These are phyloP conservation scores for Chenopodium album DNA, from an alignment of 148 eudicot genomes.

Conservation along the genomic window DNA sequence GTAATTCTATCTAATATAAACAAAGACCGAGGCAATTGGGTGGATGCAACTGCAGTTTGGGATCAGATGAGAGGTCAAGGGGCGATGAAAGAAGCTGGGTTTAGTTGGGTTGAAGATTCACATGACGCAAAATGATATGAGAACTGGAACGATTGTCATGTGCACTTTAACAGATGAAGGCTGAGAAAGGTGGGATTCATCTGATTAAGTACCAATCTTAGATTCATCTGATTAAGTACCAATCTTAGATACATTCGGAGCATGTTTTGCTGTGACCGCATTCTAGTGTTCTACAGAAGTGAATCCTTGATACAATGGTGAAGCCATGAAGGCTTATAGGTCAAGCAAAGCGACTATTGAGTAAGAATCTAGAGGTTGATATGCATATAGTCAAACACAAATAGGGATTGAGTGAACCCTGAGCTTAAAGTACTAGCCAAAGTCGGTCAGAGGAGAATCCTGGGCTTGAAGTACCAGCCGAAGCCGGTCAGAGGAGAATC, in stretches of 20 bases:
- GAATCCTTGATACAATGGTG: neutral
- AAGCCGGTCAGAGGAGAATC: no score
- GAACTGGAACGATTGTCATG: neutral
- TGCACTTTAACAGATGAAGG: neutral
- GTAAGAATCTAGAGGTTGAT: neutral
- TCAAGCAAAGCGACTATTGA: neutral
- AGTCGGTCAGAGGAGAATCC: no score
- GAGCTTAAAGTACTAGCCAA: neutral
- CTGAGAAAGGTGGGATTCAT: neutral
- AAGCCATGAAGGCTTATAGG: neutral
- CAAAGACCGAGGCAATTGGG: constrained; percentile 58
- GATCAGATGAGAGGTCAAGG: constrained; percentile 53
- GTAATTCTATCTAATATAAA: constrained; percentile 68
- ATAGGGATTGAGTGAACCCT: no score
- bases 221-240: neutral
- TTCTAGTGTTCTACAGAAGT: neutral
- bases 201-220: neutral
- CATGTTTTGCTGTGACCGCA: neutral
- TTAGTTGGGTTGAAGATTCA: constrained; percentile 54
- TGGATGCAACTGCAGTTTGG: constrained; percentile 46
- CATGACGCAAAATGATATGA: neutral
- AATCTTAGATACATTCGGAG: neutral
- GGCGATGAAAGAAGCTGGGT: constrained; percentile 63
- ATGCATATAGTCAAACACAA: neutral
- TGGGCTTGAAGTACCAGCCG: no score